phyloP scores from a whole-genome alignment of 805 yeast species.

The Kodamaea lidongshanica region DNA sequence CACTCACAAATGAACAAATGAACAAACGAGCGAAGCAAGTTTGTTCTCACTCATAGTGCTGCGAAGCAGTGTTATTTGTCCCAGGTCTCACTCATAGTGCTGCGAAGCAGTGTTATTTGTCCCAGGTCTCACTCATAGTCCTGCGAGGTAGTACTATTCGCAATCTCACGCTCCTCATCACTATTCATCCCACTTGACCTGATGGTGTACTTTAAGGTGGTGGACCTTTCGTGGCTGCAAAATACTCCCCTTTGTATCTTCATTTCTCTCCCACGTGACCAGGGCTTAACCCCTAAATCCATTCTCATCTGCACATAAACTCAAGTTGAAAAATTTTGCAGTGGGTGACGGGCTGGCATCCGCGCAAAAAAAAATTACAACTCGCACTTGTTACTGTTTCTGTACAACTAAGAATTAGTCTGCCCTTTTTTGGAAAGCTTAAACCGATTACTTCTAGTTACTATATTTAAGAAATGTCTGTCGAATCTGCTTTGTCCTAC shows the following conservation, averaged over 20 bases:
- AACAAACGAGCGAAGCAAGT: too few relatives aligned
- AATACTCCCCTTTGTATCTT: slow-evolving; percentile 5
- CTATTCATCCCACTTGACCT: too few relatives aligned
- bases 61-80: too few relatives aligned
- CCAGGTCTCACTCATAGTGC: too few relatives aligned
- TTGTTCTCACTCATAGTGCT: too few relatives aligned
- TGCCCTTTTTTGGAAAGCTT: slow-evolving; percentile 40
- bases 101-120: too few relatives aligned
- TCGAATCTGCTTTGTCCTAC: slow-evolving; percentile 45
- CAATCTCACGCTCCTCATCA: too few relatives aligned
- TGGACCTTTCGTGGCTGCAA: slow-evolving; percentile 1
- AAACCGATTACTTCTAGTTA: slow-evolving; percentile 46
- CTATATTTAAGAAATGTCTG: slow-evolving; percentile 31
- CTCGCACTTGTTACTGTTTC: slow-evolving; percentile 1
- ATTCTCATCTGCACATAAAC: background rate
- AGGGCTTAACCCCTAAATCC: background rate
- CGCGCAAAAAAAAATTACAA: slow-evolving; percentile 3
- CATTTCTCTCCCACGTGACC: slow-evolving; percentile 6
- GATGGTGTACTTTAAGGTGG: background rate
- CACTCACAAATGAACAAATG: too few relatives aligned
- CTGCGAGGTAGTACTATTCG: too few relatives aligned
- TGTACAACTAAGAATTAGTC: slow-evolving; percentile 41
- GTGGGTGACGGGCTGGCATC: slow-evolving; percentile 1
- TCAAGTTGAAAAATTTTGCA: slow-evolving; percentile 6
- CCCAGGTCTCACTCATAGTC: too few relatives aligned